phyloP scores from a whole-genome alignment of 2,329 filamentous ascomycete genomes.

The Knufia petricola region DNA sequence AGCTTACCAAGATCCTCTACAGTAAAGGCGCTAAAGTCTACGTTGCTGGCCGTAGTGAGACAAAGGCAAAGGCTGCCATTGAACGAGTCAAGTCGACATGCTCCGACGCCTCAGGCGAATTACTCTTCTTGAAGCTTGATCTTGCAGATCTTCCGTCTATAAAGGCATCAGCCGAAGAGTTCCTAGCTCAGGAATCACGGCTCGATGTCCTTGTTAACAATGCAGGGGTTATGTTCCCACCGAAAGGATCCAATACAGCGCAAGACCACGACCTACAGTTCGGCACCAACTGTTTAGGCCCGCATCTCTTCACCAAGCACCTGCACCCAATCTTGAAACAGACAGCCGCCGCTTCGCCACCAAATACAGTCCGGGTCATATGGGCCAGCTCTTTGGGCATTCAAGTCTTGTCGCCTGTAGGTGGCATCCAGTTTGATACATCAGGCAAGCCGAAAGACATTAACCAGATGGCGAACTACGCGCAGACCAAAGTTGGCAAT shows the following conservation, averaged over 20 bases:
- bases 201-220: slow-evolving; percentile 35
- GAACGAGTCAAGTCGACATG: slow-evolving; percentile 28
- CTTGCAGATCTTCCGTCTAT: slow-evolving; percentile 33
- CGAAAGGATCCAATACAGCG: slow-evolving; percentile 25
- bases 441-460: slow-evolving; percentile 14
- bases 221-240: slow-evolving; percentile 29
- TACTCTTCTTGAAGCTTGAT: slow-evolving; percentile 32
- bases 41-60: slow-evolving; percentile 33
- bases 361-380: slow-evolving; percentile 26
- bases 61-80: slow-evolving; percentile 34
- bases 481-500: slow-evolving; percentile 28
- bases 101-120: slow-evolving; percentile 25
- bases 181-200: slow-evolving; percentile 28
- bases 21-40: slow-evolving; percentile 37
- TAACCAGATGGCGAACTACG: slow-evolving; percentile 27
- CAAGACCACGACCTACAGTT: slow-evolving; percentile 32
- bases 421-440: slow-evolving; percentile 11
- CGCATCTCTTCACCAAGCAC: slow-evolving; percentile 32
- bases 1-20: slow-evolving; percentile 34
- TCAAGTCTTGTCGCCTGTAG: slow-evolving; percentile 6
- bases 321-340: slow-evolving; percentile 27
- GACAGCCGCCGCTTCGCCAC: slow-evolving; percentile 24
- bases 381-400: slow-evolving; percentile 22
- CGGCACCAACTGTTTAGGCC: slow-evolving; percentile 31
- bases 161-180: slow-evolving; percentile 30